A percentile compares a stretch with the other conserved stretches of the same genome.
Conservation (phyloP, 306 rosid genomes). For the Prunus padus region DNA sequence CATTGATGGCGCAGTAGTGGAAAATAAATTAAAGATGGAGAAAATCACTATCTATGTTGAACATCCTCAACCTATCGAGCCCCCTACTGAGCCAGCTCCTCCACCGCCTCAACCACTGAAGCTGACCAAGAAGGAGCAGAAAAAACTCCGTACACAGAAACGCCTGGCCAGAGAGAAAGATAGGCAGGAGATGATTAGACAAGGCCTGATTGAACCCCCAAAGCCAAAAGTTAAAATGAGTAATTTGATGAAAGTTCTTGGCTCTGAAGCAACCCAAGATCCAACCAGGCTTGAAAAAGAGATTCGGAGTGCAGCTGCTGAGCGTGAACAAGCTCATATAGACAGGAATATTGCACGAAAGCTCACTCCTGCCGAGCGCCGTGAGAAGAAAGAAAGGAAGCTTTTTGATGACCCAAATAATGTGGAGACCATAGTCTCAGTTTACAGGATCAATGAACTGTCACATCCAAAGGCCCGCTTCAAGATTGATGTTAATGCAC, state of each 20-base stretch:
- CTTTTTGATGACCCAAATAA: slow-evolving; percentile 77
- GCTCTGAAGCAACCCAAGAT: slow-evolving; percentile 98
- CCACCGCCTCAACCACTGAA: slow-evolving; percentile 99
- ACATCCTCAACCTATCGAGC: slow-evolving; percentile 96
- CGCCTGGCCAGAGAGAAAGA: slow-evolving; percentile 93
- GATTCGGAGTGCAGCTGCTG: slow-evolving; percentile 93
- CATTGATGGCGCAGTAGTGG: slow-evolving; percentile 37
- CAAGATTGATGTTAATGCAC: slow-evolving; percentile 88
- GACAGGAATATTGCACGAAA: slow-evolving; percentile 97
- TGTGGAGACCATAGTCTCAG: slow-evolving; percentile 65
- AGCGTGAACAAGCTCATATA: slow-evolving; percentile 96
- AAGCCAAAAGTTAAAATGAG: slow-evolving; percentile 94
- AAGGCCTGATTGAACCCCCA: slow-evolving; percentile 93
- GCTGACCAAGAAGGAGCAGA: slow-evolving; percentile 93
- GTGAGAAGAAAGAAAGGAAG: slow-evolving; percentile 90
- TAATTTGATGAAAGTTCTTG: slow-evolving; percentile 91
- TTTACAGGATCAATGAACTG: slow-evolving; percentile 77
- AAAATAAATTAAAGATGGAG: slow-evolving; percentile 61
- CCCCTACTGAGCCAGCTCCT: slow-evolving; percentile 92
- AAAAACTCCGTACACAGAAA: slow-evolving; percentile 88
- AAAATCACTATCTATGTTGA: slow-evolving; percentile 76
- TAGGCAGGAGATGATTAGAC: slow-evolving; percentile 93
- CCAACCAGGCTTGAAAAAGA: slow-evolving; percentile 95
- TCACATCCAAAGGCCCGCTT: slow-evolving; percentile 89
- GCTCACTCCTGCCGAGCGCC: slow-evolving; percentile 94